Percentiles rank a stretch among this genome's conserved stretches.
phyloP scores from a whole-genome alignment of 2,329 filamentous ascomycete species.

The Paracoccidioides brasiliensis region DNA sequence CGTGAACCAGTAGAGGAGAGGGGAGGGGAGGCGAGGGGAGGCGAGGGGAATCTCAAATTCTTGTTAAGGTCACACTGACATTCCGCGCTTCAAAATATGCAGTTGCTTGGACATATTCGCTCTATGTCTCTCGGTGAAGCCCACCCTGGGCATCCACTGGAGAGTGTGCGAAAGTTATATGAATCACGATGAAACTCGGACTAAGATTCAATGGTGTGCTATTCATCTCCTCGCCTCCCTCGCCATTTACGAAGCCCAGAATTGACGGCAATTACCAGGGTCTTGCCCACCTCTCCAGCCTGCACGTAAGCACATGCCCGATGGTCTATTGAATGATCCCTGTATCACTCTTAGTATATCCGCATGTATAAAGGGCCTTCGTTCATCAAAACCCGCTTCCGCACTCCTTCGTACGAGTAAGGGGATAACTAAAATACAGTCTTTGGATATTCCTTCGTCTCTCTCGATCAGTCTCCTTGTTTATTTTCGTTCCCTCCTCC shows the following conservation, averaged over 20 bases:
- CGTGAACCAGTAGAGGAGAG: no score
- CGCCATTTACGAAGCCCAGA: not conserved
- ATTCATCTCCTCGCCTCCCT: not conserved
- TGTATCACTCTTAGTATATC: not conserved
- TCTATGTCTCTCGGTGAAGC: not conserved
- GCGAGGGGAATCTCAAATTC: no score
- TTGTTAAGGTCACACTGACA: no score
- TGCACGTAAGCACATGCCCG: not conserved
- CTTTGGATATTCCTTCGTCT: not conserved
- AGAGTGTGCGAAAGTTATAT: no score
- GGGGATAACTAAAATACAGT: not conserved
- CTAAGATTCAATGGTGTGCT: not conserved
- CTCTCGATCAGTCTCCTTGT: not conserved
- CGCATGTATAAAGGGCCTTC: not conserved
- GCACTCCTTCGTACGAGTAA: not conserved
- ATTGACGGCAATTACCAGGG: not conserved
- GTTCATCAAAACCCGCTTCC: not conserved
- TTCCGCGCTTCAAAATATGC: no score
- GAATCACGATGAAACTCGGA: not conserved
- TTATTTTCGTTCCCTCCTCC: not conserved
- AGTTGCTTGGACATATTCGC: no score
- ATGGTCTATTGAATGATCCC: not conserved
- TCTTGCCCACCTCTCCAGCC: not conserved
- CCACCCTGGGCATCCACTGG: not conserved
- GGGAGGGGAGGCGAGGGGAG: no score